Evolutionary conservation across 2,329 filamentous ascomycete genomes (phyloP), one percentile per base, ranked within the genome.

Genomic region (Cladosporium sp.): DNA sequence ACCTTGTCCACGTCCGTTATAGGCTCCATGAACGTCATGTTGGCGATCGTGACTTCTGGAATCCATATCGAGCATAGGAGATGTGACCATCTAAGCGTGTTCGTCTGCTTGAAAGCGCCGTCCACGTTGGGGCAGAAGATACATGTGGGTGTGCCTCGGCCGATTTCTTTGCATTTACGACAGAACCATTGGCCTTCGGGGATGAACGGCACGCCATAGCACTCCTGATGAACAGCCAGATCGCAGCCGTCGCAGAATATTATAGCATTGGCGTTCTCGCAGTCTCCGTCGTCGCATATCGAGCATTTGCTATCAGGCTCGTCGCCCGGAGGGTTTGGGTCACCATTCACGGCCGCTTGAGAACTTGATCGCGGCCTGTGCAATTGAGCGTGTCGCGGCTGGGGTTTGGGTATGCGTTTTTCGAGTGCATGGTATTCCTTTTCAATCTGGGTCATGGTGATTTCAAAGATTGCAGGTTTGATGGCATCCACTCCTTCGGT

Each of bases 211-310:
- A 99, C 95, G 65, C 95, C 95, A 76, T 99, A 99, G 79, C 95
- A 99, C 81, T 99, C 95, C 78, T 99, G 95, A 78, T 99, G 95
- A 11, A 99, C 95, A 3, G 95, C 95, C 61, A 99, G 83, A 79
- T 99, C 96, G 79, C 95, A 99, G 3, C 95, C 95, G 76, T 99
- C 95, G 77, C 95, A 99, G 76, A 99, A 99, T 26, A 99, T 95
- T 74, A 99, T 99, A 0, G 95, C 95, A 75, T 99, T 99, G 26
- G 95, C 96, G 78, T 99, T 99, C 80, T 99, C 95, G 75, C 95
- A 99, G 76, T 99, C 95, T n/a, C 95, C 95, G 75, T 99, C 95
- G 76, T 99, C 95, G 77, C 95, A 99, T 66, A 99, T 96, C 26
- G 92, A 93, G 76, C 95, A 99, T 78, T 97, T 98, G 72, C 91